A percentile compares a stretch with the other conserved stretches of the same genome.
These are phyloP conservation scores for Hypoxylon sp. DNA, from an alignment of 2,329 filamentous ascomycete species.

Conservation along the genomic window DNA sequence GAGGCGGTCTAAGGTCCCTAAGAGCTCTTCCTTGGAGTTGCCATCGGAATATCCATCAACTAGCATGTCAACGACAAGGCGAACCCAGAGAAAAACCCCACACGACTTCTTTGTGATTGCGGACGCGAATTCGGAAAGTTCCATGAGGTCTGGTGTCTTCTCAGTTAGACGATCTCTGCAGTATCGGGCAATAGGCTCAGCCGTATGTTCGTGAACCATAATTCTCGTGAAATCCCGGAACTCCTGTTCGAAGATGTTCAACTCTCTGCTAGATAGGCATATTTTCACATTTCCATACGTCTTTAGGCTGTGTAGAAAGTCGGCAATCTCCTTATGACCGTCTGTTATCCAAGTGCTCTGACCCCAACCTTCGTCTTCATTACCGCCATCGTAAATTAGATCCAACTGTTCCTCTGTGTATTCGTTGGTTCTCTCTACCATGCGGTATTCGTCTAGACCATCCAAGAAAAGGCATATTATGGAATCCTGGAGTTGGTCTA, in stretches of 20 bases:
- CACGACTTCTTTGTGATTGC: neutral
- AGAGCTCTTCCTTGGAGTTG: neutral
- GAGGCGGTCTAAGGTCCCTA: neutral
- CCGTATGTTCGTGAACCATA: neutral
- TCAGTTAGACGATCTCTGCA: neutral
- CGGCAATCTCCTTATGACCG: neutral
- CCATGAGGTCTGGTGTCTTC: neutral
- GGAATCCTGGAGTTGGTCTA: neutral
- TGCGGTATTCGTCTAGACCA: neutral
- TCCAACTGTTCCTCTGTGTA: slow-evolving; percentile 2
- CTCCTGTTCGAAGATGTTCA: neutral
- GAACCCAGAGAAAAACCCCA: neutral
- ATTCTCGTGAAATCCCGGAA: neutral
- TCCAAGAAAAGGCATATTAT: neutral
- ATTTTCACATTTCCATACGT: neutral
- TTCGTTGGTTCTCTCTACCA: neutral
- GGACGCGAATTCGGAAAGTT: neutral
- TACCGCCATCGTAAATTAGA: neutral
- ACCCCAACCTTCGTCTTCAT: neutral
- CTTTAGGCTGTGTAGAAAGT: neutral
- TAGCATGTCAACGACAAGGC: neutral
- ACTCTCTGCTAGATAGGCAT: neutral
- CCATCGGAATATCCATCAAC: neutral
- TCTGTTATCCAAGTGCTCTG: neutral
- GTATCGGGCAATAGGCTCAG: neutral